Conservation (phyloP, 2,329 filamentous ascomycete genomes). For the Teratosphaeria pseudoeucalypti region DNA sequence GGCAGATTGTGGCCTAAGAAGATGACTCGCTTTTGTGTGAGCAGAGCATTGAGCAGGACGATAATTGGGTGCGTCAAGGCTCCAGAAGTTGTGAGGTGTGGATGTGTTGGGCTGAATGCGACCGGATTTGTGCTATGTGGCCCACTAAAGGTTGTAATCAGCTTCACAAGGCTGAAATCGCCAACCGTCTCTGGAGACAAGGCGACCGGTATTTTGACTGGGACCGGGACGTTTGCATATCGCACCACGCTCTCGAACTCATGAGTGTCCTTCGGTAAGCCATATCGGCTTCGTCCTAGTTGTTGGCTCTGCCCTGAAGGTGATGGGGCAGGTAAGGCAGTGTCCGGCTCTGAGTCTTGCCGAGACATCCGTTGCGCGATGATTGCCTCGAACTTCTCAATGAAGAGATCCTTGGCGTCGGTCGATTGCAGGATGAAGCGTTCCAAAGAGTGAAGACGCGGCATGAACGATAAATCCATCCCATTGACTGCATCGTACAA, state of each 20-base stretch:
- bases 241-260: conserved; percentile 93
- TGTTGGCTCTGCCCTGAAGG: conserved; percentile 18
- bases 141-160: conserved; percentile 87
- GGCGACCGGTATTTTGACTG: conserved; percentile 90
- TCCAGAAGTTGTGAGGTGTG: conserved; percentile 88
- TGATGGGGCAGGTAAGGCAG: conserved; percentile 40
- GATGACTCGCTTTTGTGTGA: conserved; percentile 93
- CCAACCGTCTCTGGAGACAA: conserved; percentile 92
- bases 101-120: conserved; percentile 66
- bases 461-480: conserved; percentile 94
- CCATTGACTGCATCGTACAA: conserved; percentile 88
- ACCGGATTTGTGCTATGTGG: conserved; percentile 74
- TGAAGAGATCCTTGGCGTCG: conserved; percentile 90
- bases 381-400: conserved; percentile 96
- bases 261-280: conserved; percentile 84
- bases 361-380: conserved; percentile 61
- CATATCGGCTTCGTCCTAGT: conserved; percentile 50
- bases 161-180: conserved; percentile 93
- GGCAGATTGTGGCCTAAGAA: conserved; percentile 93
- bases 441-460: conserved; percentile 72
- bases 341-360: conserved; percentile 16
- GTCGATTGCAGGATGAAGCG: conserved; percentile 76
- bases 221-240: conserved; percentile 94
- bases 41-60: conserved; percentile 82
- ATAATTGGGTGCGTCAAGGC: conserved; percentile 87